Percentiles rank a stretch among this genome's conserved stretches.
phyloP scores from a whole-genome alignment of 768 basidiomycete species.

The Hypsizygus marmoreus region DNA sequence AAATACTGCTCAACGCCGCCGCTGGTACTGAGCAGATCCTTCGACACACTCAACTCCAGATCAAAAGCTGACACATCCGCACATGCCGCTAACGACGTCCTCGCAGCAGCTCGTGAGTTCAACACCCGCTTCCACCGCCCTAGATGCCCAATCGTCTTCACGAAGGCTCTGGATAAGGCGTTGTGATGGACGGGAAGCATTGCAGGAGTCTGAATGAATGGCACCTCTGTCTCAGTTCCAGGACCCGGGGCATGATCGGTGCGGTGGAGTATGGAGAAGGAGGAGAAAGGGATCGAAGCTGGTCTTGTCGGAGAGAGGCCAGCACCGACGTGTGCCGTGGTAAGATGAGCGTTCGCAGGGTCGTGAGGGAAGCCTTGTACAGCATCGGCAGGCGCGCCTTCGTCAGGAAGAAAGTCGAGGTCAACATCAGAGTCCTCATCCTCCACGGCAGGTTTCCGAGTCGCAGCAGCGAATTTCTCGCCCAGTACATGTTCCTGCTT shows the following conservation, averaged over 20 bases:
- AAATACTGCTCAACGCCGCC: conserved; percentile 71
- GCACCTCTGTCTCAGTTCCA: conserved; percentile 24
- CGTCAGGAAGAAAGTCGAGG: conserved; percentile 70
- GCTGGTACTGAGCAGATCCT: conserved; percentile 60
- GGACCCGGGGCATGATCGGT: conserved; percentile 45
- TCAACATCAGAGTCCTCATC: conserved; percentile 75
- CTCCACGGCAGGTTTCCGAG: conserved; percentile 39
- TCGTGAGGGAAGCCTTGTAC: conserved; percentile 40
- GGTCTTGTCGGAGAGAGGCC: conserved; percentile 42
- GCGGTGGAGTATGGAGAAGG: conserved; percentile 65
- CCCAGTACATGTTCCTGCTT: conserved; percentile 53
- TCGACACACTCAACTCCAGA: conserved; percentile 59
- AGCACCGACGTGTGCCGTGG: conserved; percentile 37
- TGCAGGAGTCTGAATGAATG: conserved; percentile 41
- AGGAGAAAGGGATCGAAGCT: conserved; percentile 52
- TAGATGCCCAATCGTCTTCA: conserved; percentile 80
- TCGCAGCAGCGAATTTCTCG: conserved; percentile 67
- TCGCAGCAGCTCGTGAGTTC: conserved; percentile 42
- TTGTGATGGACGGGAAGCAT: conserved; percentile 58
- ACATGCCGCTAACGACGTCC: conserved; percentile 33
- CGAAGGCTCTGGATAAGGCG: conserved; percentile 72
- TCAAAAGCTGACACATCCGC: conserved; percentile 71
- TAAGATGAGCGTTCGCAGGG: conserved; percentile 51
- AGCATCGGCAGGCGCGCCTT: conserved; percentile 33
- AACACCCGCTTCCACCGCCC: conserved; percentile 84